Evolutionary conservation across 148 eudicot genomes (phyloP).

Genomic region (Rhododendron mucronatum): DNA sequence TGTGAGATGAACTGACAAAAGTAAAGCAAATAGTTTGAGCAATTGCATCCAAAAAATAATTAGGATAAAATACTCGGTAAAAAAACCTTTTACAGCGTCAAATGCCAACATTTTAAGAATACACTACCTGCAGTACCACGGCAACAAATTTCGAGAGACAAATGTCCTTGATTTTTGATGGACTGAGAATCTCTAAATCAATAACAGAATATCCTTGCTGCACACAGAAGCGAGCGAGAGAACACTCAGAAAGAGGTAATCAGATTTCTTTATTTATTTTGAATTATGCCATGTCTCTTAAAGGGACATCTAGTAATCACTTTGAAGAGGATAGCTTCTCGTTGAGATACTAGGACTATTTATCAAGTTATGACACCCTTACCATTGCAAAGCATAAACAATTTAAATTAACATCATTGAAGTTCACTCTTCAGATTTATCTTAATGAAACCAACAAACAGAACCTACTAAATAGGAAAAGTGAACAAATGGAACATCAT

Average conservation of each 20-base stretch:
- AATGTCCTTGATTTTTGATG: constrained; percentile 48
- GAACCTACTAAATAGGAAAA: neutral
- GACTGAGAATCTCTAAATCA: constrained; percentile 46
- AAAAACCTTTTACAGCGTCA: neutral
- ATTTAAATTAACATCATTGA: neutral
- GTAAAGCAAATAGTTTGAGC: constrained; percentile 3
- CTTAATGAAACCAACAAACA: neutral
- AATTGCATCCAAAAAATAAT: neutral
- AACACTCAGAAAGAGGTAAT: neutral
- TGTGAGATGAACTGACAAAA: constrained; percentile 76
- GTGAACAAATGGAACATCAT: neutral
- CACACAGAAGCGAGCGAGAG: constrained; percentile 19
- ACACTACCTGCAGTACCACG: constrained; percentile 65
- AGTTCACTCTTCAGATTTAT: neutral
- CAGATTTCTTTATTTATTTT: neutral
- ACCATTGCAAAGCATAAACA: neutral
- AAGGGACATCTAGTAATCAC: neutral
- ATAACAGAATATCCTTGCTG: constrained; percentile 88
- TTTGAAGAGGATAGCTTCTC: neutral
- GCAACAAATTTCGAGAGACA: constrained; percentile 63
- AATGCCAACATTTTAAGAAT: constrained; percentile 2
- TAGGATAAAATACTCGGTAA: neutral
- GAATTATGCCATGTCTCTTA: neutral
- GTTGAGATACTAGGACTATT: neutral
- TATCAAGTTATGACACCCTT: neutral